phyloP scores from a whole-genome alignment of 2,329 filamentous ascomycete species.

The Biscogniauxia mediterranea region DNA sequence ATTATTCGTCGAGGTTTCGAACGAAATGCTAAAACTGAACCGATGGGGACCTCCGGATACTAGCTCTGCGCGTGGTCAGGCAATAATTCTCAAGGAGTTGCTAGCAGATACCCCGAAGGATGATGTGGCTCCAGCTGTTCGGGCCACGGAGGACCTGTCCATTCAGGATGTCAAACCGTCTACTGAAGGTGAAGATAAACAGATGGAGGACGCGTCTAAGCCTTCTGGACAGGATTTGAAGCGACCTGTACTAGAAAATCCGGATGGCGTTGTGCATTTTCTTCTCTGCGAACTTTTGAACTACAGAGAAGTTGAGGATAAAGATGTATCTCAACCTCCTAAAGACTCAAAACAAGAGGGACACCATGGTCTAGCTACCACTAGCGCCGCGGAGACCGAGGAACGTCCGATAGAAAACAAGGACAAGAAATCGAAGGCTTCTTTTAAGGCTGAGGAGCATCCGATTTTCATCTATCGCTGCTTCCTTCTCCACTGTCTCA shows the following conservation, averaged over 20 bases:
- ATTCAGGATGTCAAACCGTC: constrained; percentile 57
- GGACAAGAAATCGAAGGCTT: constrained; percentile 66
- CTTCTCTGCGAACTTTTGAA: constrained; percentile 87
- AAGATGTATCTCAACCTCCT: constrained; percentile 51
- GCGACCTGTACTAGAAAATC: constrained; percentile 82
- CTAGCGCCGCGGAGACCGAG: constrained; percentile 27
- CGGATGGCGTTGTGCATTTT: constrained; percentile 94
- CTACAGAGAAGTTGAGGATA: constrained; percentile 90
- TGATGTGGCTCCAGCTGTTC: constrained; percentile 44
- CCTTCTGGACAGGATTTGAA: constrained; percentile 62
- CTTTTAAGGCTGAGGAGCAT: constrained; percentile 89
- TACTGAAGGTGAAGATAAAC: constrained; percentile 58
- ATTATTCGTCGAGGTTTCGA: constrained; percentile 82
- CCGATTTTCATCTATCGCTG: constrained; percentile 96
- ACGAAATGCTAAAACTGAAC: constrained; percentile 75
- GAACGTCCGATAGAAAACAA: constrained; percentile 40
- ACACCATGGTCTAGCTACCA: constrained; percentile 34
- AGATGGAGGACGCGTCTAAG: constrained; percentile 65
- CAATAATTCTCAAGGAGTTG: constrained; percentile 43
- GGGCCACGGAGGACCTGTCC: constrained; percentile 45
- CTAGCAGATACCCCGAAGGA: constrained; percentile 34
- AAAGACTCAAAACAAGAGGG: constrained; percentile 43
- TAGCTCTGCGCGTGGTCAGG: constrained; percentile 32
- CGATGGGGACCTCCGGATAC: constrained; percentile 50
- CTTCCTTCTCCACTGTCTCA: constrained; percentile 88